Percentiles rank a stretch among this genome's conserved stretches.
Conservation (phyloP, 179 eudicot genomes). For the Drosera spatulata region DNA sequence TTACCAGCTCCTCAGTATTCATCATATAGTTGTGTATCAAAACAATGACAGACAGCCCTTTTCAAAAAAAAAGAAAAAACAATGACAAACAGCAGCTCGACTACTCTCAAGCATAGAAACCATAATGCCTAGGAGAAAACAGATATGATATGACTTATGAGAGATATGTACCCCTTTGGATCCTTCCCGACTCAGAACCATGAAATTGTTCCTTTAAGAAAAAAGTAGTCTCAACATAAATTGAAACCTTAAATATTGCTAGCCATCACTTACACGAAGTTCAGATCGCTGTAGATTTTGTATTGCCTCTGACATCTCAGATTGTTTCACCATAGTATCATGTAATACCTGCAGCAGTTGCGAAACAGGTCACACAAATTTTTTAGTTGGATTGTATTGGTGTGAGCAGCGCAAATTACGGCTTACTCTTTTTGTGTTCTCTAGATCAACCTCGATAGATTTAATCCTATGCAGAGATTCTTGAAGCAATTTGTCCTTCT, state of each 20-base stretch:
- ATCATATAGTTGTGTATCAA: too few species aligned
- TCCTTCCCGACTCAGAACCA: too few species aligned
- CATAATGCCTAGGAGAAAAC: too few species aligned
- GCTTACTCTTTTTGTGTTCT: constrained; percentile 58
- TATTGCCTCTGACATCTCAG: constrained; percentile 40
- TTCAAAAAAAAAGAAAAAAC: too few species aligned
- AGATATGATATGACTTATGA: too few species aligned
- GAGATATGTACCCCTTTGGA: too few species aligned
- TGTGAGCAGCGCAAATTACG: neutral
- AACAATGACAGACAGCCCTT: too few species aligned
- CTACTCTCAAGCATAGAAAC: too few species aligned
- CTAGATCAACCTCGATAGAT: constrained; percentile 61
- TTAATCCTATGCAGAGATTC: constrained; percentile 62
- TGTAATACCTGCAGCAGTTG: constrained; percentile 33
- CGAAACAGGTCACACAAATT: neutral
- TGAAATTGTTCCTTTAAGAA: neutral
- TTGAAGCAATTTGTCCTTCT: constrained; percentile 56
- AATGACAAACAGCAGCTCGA: too few species aligned
- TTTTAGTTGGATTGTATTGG: neutral
- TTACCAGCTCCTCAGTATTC: too few species aligned
- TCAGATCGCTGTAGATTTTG: constrained; percentile 39
- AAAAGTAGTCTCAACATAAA: neutral
- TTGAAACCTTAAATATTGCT: neutral
- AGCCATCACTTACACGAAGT: constrained; percentile 36
- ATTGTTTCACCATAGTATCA: constrained; percentile 51